Conservation (phyloP, 305 asterid species). For the Fraxinus sp. region DNA sequence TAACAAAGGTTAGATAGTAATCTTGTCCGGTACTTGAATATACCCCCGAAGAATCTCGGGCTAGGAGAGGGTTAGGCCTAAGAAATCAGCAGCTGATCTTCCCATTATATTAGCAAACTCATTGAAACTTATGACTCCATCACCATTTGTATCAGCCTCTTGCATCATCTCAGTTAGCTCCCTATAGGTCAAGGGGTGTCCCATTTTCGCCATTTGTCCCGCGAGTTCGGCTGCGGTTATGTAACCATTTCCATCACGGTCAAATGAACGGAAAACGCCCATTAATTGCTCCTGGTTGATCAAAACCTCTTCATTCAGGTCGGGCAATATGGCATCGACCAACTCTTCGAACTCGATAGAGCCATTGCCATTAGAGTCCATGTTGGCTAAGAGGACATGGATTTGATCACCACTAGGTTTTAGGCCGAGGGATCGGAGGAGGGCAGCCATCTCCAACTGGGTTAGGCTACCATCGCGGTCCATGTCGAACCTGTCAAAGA, state of each 20-base stretch:
- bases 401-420: conserved; percentile 79
- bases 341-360: conserved; percentile 77
- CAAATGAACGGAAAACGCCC: conserved; percentile 86
- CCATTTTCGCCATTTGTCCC: conserved; percentile 87
- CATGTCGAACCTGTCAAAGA: conserved; percentile 86
- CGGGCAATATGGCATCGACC: conserved; percentile 70
- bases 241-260: conserved; percentile 80
- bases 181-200: conserved; percentile 72
- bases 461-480: conserved; percentile 91
- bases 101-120: conserved; percentile 78
- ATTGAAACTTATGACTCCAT: conserved; percentile 79
- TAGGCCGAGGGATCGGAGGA: conserved; percentile 79
- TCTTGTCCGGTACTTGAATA: background rate
- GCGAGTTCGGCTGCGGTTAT: conserved; percentile 91
- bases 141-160: conserved; percentile 89
- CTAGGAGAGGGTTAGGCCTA: conserved; percentile 39
- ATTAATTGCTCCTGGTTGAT: conserved; percentile 80
- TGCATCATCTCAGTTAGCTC: conserved; percentile 76
- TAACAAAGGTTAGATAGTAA: background rate
- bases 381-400: conserved; percentile 50
- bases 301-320: conserved; percentile 58
- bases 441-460: conserved; percentile 94
- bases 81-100: conserved; percentile 69
- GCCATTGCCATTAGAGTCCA: conserved; percentile 85
- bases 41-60: background rate